These are phyloP conservation scores for Ailanthus altissimus DNA, from an alignment of 345 rosid genomes.

Conservation along the genomic window DNA sequence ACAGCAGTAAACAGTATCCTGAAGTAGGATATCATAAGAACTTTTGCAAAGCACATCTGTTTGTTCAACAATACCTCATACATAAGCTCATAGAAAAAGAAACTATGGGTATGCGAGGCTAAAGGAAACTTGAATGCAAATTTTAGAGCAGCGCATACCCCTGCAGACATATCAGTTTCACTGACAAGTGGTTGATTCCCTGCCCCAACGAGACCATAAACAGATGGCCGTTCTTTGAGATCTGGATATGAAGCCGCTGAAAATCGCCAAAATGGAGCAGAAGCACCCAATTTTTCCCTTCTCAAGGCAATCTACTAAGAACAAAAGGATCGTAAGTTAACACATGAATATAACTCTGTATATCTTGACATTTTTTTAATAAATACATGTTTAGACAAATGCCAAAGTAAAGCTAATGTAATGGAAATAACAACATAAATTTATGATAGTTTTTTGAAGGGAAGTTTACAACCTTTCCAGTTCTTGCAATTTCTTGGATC, in stretches of 20 bases:
- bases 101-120: not conserved
- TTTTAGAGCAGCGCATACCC: conserved; percentile 51
- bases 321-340: conserved; percentile 16
- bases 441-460: conserved; percentile 1
- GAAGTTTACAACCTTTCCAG: conserved; percentile 51
- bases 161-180: conserved; percentile 44
- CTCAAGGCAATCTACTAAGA: conserved; percentile 76
- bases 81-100: not conserved
- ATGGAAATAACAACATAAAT: conserved; percentile 16
- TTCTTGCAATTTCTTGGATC: conserved; percentile 84
- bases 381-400: conserved; percentile 5
- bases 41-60: not conserved
- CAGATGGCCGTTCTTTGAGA: conserved; percentile 52
- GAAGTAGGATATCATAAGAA: not conserved
- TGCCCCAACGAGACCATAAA: conserved; percentile 45
- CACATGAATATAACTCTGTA: not conserved
- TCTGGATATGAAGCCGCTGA: conserved; percentile 98
- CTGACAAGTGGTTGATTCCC: conserved; percentile 39
- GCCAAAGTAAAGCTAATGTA: not conserved
- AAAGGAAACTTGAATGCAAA: conserved; percentile 19
- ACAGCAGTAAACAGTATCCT: not conserved
- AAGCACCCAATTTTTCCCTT: conserved; percentile 88
- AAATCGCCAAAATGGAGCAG: conserved; percentile 97
- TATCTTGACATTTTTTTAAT: not conserved
- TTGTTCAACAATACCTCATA: not conserved